Base-by-base conservation (phyloP, 73 alveolate species). In the Halteria grandinella region DNA sequence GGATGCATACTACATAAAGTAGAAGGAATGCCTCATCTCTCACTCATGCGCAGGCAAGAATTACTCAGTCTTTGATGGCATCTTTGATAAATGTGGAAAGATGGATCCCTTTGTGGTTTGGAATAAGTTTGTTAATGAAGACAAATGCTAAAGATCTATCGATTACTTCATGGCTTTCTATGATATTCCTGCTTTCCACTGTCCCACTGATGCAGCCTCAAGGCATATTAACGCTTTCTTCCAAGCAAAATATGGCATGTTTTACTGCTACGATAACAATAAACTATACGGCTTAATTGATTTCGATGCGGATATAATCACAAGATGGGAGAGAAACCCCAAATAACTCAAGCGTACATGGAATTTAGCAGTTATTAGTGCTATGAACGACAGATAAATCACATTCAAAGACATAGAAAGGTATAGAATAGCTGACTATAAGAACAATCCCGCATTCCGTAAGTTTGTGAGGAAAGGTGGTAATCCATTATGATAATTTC, bases 191-290 rank as follows among this genome's bases (percentile, higher is more conserved):
- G 59, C 27, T 8, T 60, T 37, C 43, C 44, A 60, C 6, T 55
- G 60, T 5, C 77, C n/a, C n/a, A n/a, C 69, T 17, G 55, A 36
- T 18, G 34, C 24, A 1, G 55, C 77, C 10, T 25, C 27, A 40
- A 60, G 3, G 7, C 2, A 36, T 33, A 60, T 60, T 25, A 60
- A 60, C 27, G 77, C 59, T 4, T 60, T 60, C 20, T 60, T 60
- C 23, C 25, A 60, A 60, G 77, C 77, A 18, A 60, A 60, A 60
- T 60, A 60, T 37, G 77, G 77, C n/a, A 33, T 36, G 77, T 60
- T 60, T 37, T 60, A 60, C 23, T 60, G 77, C 24, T 36, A 60
- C 21, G 59, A 60, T 37, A 39, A n/a, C 41, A 37, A 47, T 21
- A 60, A 60, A 36, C 20, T 12, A 6, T 53, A 53, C 44, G 69